Base-by-base conservation (phyloP, 495 filamentous ascomycete species). In the Penicillium tannophilum region DNA sequence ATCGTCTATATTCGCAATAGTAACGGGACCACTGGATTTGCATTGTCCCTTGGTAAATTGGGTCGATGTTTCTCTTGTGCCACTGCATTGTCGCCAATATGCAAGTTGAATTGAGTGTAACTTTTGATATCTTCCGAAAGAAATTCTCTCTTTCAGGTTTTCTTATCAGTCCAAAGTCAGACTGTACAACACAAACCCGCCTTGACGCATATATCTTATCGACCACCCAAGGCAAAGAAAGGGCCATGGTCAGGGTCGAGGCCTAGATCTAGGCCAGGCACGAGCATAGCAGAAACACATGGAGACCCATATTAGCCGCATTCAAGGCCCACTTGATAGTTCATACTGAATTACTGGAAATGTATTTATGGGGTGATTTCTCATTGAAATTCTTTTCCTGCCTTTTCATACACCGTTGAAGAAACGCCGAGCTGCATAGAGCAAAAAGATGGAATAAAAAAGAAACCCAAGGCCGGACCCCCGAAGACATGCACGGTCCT, bases 331-430 rank as follows among this genome's bases (percentile, higher is more conserved):
- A 56, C 47, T 55, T 52, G 39, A 9, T 3, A 36, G 8, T 8
- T 36, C 10, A 33, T 42, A 23, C 26, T 24, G 17, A n/a, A 16
- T 35, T 46, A 53, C 11, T 6, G 16, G 12, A 7, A 47, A 26
- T 20, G 35, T 16, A 49, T 49, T 54, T 31, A 55, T 62, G 63
- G 60, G 59, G 46, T 66, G 54, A 64, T 63, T 66, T 70, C 59
- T 68, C 61, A 67, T 67, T 71, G 66, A 46, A 66, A 72, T 66
- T 72, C 68, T 75, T 55, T 43, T 73, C 63, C 63, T 75, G 68
- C 71, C 71, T 74, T 73, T 71, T 76, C 73, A 70, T 78, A 78
- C 75, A 78, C 75, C 75, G 62, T 73, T 63, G 65, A 67, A 60
- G 72, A 59, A 78, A 78, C 75, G 75, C 75, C 75, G 68, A 69